Evolutionary conservation across 1,284 basidiomycete genomes (phyloP).

Genomic region (Irpex rosettiformis): DNA sequence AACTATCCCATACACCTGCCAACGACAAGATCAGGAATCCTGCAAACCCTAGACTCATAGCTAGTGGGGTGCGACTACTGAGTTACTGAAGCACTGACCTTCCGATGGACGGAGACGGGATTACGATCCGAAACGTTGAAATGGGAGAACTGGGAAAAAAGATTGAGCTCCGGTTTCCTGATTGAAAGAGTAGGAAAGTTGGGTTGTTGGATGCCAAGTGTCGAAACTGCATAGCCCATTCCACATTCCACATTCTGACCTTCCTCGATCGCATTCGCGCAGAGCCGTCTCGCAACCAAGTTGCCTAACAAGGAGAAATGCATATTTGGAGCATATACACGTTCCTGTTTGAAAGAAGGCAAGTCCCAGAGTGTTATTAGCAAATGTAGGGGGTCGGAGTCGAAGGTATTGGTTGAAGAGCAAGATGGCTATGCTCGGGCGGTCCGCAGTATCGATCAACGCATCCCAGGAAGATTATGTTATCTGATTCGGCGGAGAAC

Average conservation of each 20-base stretch:
- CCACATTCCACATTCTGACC: background rate
- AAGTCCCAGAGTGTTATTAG: too few relatives aligned
- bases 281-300: background rate
- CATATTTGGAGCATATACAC: background rate
- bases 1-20: background rate
- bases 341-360: background rate
- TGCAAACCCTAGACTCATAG: constrained; percentile 1
- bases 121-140: too few relatives aligned
- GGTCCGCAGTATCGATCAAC: background rate
- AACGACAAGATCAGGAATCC: background rate
- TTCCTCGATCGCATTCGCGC: too few relatives aligned
- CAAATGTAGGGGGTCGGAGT: background rate
- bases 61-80: background rate
- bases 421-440: background rate
- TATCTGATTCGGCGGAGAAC: background rate
- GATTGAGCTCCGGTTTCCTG: too few relatives aligned
- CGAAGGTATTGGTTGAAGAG: background rate
- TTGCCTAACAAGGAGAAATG: background rate
- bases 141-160: too few relatives aligned
- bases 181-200: too few relatives aligned
- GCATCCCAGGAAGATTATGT: background rate
- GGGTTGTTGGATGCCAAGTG: background rate
- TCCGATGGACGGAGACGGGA: too few relatives aligned
- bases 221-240: background rate
- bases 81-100: background rate